Evolutionary conservation across 768 basidiomycete species (phyloP).

Genomic region (Amanita fuliginea): DNA sequence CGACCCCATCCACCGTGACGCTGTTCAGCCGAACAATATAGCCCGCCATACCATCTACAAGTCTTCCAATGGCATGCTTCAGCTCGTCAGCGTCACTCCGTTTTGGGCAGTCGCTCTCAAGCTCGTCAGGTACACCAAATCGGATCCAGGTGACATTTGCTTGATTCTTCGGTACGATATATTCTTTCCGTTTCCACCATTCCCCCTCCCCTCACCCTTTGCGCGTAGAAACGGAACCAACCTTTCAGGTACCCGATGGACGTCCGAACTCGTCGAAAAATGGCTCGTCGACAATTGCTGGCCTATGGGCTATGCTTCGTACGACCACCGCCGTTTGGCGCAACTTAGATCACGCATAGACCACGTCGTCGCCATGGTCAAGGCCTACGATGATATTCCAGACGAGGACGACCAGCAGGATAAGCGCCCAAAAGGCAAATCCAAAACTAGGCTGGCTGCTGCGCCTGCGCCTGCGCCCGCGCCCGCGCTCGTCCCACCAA

Average conservation of each 20-base stretch:
- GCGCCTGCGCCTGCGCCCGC: background rate
- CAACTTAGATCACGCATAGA: slow-evolving; percentile 38
- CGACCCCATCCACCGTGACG: slow-evolving; percentile 52
- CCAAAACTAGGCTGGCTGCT: no score
- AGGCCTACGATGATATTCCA: background rate
- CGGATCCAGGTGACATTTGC: slow-evolving; percentile 57
- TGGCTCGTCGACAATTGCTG: slow-evolving; percentile 52
- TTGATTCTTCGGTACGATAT: slow-evolving; percentile 45
- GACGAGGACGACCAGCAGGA: background rate
- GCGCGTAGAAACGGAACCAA: slow-evolving; percentile 36
- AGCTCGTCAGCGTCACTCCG: slow-evolving; percentile 51
- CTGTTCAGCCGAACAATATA: slow-evolving; percentile 40
- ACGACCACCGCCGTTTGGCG: slow-evolving; percentile 29
- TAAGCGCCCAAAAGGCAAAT: background rate
- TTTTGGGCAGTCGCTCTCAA: slow-evolving; percentile 68
- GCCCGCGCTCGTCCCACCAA: background rate
- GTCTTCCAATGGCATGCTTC: slow-evolving; percentile 38
- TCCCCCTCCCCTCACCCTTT: background rate
- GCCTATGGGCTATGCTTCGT: slow-evolving; percentile 51
- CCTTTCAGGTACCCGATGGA: slow-evolving; percentile 45
- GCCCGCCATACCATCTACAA: slow-evolving; percentile 45
- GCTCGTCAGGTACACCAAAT: slow-evolving; percentile 52
- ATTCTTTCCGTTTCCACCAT: background rate
- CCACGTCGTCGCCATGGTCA: slow-evolving; percentile 37
- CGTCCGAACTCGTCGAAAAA: slow-evolving; percentile 34